These are phyloP conservation scores for Eucalyptus pauciflora DNA, from an alignment of 345 rosid species.

Conservation along the genomic window DNA sequence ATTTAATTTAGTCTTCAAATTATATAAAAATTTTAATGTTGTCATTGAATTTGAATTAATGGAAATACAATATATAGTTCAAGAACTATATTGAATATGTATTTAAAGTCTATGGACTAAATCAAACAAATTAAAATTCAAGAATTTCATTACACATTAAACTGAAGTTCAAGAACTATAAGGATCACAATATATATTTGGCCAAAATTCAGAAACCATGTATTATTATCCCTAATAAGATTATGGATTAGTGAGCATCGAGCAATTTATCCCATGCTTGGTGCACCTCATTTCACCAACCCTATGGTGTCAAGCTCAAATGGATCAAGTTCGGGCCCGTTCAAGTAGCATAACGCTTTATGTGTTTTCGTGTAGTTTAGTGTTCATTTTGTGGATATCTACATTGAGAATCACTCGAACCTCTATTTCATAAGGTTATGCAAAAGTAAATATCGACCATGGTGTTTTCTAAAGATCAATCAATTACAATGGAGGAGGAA, in stretches of 20 bases:
- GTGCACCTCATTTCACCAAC: neutral
- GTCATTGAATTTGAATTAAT: too few relatives aligned
- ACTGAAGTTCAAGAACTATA: accelerated
- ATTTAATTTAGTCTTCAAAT: accelerated
- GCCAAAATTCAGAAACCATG: accelerated
- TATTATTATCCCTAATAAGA: too few relatives aligned
- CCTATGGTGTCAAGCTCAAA: neutral
- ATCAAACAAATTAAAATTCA: too few relatives aligned
- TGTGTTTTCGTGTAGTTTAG: neutral
- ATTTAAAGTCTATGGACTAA: too few relatives aligned
- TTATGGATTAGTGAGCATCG: neutral
- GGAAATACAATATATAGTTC: accelerated
- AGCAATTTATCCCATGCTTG: neutral
- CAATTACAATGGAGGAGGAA: neutral
- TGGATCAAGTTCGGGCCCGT: accelerated
- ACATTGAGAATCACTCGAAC: accelerated
- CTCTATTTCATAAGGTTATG: accelerated
- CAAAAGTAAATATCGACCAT: neutral
- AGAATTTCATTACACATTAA: accelerated
- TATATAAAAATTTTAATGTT: too few relatives aligned
- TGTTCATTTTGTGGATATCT: too few relatives aligned
- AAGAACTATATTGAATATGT: too few relatives aligned
- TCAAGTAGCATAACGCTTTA: neutral
- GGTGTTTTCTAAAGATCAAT: accelerated
- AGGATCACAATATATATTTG: accelerated